Evolutionary conservation across 108 stramenopile genomes (phyloP), one percentile per base, ranked within the genome.

Genomic region (Aurantiochytrium sp.): DNA sequence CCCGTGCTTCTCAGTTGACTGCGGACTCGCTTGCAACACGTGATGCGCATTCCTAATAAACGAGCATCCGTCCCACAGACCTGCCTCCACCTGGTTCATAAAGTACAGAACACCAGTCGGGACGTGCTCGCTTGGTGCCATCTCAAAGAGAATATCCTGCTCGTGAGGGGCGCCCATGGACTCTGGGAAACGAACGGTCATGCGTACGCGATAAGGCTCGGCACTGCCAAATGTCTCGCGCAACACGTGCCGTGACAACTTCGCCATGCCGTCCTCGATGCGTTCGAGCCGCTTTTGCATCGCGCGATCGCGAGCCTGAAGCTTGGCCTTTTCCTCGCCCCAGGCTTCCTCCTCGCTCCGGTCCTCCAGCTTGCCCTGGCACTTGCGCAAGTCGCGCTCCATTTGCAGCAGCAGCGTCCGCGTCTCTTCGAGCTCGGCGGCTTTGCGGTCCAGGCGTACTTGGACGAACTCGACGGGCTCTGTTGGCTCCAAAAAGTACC

Each of bases 101-200:
- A 97, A 97, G 19, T 96, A 72, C 87, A 96, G 95, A 21, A 96
- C 92, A 5, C 96, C 90, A 90, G 96, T 95, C 2, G 97, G 97
- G 91, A 97, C 95, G 5, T 93, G 19, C 5, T 21, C 19, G 49
- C 5, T 53, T 4, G 60, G 59, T 5, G 88, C 88, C 60, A 60
- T 88, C 4, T 88, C 88, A 4, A 88, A 4, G 6, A 44, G 16
- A 23, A 88, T 51, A 0, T 43, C 60, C 16, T 69, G 3, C 47
- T 60, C 64, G 3, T 5, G 2, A 5, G 19, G 43, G 25, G 60
- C 44, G 35, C 64, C 88, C 64, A 60, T 69, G 64, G 19, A 14
- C 60, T 88, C 64, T 4, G 88, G 88, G 51, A 88, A 69, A 4
- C n/a, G 10, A 4, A 88, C 43, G 8, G 5, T 21, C 35, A 88